Percentiles rank a stretch among this genome's conserved stretches.
phyloP scores from a whole-genome alignment of 2,329 filamentous ascomycete species.

The Verticillium nubilum region DNA sequence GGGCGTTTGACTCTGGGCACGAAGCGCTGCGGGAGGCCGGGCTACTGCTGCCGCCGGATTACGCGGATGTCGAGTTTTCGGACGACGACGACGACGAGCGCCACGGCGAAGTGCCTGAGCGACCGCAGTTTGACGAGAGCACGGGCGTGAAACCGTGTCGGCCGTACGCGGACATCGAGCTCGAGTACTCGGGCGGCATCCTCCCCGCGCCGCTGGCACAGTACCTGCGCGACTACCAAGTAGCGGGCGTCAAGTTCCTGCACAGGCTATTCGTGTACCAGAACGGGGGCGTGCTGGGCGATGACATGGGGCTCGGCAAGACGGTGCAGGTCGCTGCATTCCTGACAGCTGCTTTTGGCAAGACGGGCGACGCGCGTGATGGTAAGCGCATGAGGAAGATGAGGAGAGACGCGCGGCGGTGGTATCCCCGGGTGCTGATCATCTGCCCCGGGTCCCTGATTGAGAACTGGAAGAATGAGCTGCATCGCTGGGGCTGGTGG shows the following conservation, averaged over 20 bases:
- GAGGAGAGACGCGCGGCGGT: constrained; percentile 54
- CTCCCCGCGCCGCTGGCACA: constrained; percentile 88
- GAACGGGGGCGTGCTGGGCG: constrained; percentile 82
- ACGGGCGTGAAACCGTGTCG: constrained; percentile 59
- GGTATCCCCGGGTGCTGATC: constrained; percentile 82
- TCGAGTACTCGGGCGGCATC: constrained; percentile 70
- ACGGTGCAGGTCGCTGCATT: constrained; percentile 96
- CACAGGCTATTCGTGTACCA: constrained; percentile 89
- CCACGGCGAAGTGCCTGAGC: constrained; percentile 46
- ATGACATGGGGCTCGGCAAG: constrained; percentile 97
- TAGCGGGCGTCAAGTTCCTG: constrained; percentile 78
- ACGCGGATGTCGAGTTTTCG: constrained; percentile 69
- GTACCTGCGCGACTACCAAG: constrained; percentile 87
- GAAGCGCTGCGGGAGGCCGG: constrained; percentile 60
- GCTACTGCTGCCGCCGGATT: constrained; percentile 72
- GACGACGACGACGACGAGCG: constrained; percentile 44
- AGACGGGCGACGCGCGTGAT: constrained; percentile 85
- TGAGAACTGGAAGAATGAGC: constrained; percentile 83
- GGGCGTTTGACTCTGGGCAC: constrained; percentile 60
- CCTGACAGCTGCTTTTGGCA: constrained; percentile 85
- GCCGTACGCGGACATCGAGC: constrained; percentile 67
- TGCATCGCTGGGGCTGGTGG: constrained; percentile 95
- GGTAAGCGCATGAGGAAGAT: constrained; percentile 83
- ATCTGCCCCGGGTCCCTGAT: constrained; percentile 87
- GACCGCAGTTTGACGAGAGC: constrained; percentile 58